Evolutionary conservation across 176 grass and related monocot genomes (phyloP).

Genomic region (Bonia amplexicaulis): DNA sequence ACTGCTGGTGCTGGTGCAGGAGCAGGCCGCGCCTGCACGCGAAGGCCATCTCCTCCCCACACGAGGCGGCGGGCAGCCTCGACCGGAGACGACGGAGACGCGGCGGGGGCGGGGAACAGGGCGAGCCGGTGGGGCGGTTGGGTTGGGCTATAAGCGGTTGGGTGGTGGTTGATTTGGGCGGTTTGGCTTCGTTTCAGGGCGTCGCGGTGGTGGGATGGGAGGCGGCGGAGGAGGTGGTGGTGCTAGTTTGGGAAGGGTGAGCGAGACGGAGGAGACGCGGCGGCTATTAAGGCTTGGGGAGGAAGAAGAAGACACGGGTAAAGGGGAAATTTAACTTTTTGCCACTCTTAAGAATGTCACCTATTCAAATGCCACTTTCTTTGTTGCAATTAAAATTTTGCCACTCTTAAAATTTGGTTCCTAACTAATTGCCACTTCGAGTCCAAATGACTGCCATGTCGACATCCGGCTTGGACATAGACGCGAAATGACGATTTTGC

Average conservation of each 20-base stretch:
- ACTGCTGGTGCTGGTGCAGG: constrained; percentile 17
- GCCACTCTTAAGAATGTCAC: too few relatives aligned
- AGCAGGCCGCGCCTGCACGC: constrained; percentile 35
- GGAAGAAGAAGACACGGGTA: constrained; percentile 53
- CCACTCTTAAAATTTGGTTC: too few relatives aligned
- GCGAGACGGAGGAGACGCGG: too few relatives aligned
- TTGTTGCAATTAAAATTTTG: too few relatives aligned
- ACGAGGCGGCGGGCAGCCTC: constrained; percentile 3
- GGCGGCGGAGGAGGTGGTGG: background rate
- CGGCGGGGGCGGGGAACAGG: background rate
- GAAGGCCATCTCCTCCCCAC: constrained; percentile 35
- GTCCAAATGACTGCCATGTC: too few relatives aligned
- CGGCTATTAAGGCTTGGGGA: constrained; percentile 24
- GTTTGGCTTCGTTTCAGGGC: constrained; percentile 37
- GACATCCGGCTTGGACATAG: too few relatives aligned
- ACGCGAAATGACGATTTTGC: too few relatives aligned
- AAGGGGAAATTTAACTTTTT: too few relatives aligned
- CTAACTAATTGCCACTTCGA: too few relatives aligned
- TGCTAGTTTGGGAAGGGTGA: constrained; percentile 18
- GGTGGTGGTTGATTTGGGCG: constrained; percentile 12
- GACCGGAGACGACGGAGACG: constrained; percentile 1
- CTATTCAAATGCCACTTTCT: too few relatives aligned
- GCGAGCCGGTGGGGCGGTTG: background rate
- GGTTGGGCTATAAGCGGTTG: background rate
- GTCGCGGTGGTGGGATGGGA: background rate